Base-by-base conservation (phyloP, 345 rosid species). In the Durio zibethinus region DNA sequence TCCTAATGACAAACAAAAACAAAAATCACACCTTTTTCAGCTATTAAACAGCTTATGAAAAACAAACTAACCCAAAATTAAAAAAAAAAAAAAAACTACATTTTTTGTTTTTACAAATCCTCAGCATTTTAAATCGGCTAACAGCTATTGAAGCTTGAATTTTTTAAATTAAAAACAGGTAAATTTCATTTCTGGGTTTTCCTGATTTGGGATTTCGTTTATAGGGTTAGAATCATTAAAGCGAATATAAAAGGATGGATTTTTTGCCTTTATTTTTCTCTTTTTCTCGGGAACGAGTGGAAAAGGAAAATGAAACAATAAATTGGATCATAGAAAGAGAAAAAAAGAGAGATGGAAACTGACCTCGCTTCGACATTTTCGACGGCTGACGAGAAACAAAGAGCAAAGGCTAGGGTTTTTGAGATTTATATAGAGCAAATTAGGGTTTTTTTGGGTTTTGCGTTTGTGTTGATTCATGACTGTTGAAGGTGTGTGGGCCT, bases 321-420 rank as follows among this genome's bases (percentile, higher is more conserved):
- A 0, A 54, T 0, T 29, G 23, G 0, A 0, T 47, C 2, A 18
- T 4, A 45, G 16, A 53, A 15, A 52, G 2, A 40, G 10, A 9
- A 53, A 50, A 53, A 50, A 72, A 25, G 2, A 12, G 56, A 63
- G 4, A 56, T 40, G 27, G 35, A 12, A 29, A 10, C 76, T 56
- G 18, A 90, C 97, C 96, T 90, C 98, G 92, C 89, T 94, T 94
- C 91, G 97, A 94, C 98, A 94, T 92, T 57, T 85, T 88, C 23
- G 88, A 42, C 88, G 53, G 87, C 90, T 62, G 67, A 18, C 73
- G 75, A n/a, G 47, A 61, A 52, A 68, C 72, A n/a, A 66, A 10
- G 0, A 0, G 5, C 0, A 0, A 20, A 3, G 0, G 2, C 10
- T 47, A 75, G 72, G 88, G 84, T 82, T 79, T 88, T 79, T 76